A percentile compares a stretch with the other conserved stretches of the same genome.
These are phyloP conservation scores for Coemansia sp. DNA, from an alignment of 192 early-diverging fungal genomes.

Conservation along the genomic window DNA sequence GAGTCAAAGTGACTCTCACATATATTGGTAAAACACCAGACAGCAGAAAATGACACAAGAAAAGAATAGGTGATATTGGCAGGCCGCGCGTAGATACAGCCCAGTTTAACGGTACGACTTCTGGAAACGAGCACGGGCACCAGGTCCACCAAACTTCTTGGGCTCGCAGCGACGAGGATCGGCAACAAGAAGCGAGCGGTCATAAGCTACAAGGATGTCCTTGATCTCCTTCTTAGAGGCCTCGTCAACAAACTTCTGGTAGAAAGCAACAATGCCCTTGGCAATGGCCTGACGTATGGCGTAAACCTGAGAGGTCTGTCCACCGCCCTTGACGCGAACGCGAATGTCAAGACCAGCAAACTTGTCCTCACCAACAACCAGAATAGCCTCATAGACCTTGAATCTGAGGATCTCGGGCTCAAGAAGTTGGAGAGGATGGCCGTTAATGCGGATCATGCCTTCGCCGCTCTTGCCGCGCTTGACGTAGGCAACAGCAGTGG, in stretches of 20 bases:
- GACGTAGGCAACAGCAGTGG: slow-evolving; percentile 98
- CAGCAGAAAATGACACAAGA: slow-evolving; percentile 35
- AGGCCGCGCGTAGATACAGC: slow-evolving; percentile 4
- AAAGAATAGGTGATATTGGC: slow-evolving; percentile 5
- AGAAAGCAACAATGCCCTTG: slow-evolving; percentile 98
- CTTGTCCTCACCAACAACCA: slow-evolving; percentile 93
- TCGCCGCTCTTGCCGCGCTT: slow-evolving; percentile 76
- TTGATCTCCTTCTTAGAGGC: slow-evolving; percentile 99
- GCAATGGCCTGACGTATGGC: slow-evolving; percentile 98
- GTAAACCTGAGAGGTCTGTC: slow-evolving; percentile 96
- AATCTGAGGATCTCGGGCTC: slow-evolving; percentile 96
- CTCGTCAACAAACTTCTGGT: slow-evolving; percentile 99
- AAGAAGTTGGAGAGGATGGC: slow-evolving; percentile 90
- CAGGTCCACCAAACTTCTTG: slow-evolving; percentile 99
- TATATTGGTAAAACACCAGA: slow-evolving; percentile 46
- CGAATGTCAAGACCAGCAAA: slow-evolving; percentile 97
- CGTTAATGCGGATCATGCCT: slow-evolving; percentile 97
- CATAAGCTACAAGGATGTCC: slow-evolving; percentile 85
- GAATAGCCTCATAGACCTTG: slow-evolving; percentile 99
- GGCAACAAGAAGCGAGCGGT: slow-evolving; percentile 97
- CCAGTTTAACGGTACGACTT: slow-evolving; percentile 84
- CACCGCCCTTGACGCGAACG: slow-evolving; percentile 96
- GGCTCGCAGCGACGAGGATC: slow-evolving; percentile 99
- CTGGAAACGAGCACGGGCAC: slow-evolving; percentile 96
- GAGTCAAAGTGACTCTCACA: slow-evolving; percentile 22